Evolutionary conservation across 2,329 filamentous ascomycete species (phyloP), one percentile per base, ranked within the genome.

Genomic region (Trichoderma atrobrunneum): DNA sequence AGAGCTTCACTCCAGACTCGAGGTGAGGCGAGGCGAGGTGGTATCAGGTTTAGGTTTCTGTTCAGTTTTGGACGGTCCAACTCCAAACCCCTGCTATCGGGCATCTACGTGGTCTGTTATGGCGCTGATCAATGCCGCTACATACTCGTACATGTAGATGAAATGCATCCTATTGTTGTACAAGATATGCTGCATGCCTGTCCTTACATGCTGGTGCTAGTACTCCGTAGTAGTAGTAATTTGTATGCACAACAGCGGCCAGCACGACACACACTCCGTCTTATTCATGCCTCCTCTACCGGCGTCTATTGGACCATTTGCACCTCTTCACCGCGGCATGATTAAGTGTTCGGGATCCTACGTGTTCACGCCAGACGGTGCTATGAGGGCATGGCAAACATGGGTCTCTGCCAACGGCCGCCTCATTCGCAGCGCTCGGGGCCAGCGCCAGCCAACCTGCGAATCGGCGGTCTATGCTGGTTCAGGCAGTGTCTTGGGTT

Each of bases 101-200:
- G 66, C 66, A 69, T 43, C 66, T 39, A 59, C 21, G 48, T 54
- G 21, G 43, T 36, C 34, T 36, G 34, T 36, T 54, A 54, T 24
- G 48, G 48, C 11, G 48, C n/a, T 54, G 48, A 54, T 54, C 48
- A 54, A 54, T 54, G 21, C 21, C n/a, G 48, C 65, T 36, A 36
- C 34, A 16, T 7, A 3, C 6, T 36, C 34, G 34, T 36, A 36
- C 34, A 36, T 36, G 34, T 36, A 36, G 34, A 70, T 70, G 66
- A 70, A 62, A 70, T 36, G 30, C 66, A 61, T 18, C 36, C 66
- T n/a, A 62, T 69, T 69, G 66, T 69, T 69, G 66, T 69, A 69
- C 57, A 70, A 70, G 64, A 70, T 70, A 11, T 54, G 66, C 56
- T 36, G 56, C 57, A 54, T 62, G 60, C 39, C 32, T 54, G 48